phyloP scores from a whole-genome alignment of 805 yeast genomes.

The Saccharomycopsis microspora region DNA sequence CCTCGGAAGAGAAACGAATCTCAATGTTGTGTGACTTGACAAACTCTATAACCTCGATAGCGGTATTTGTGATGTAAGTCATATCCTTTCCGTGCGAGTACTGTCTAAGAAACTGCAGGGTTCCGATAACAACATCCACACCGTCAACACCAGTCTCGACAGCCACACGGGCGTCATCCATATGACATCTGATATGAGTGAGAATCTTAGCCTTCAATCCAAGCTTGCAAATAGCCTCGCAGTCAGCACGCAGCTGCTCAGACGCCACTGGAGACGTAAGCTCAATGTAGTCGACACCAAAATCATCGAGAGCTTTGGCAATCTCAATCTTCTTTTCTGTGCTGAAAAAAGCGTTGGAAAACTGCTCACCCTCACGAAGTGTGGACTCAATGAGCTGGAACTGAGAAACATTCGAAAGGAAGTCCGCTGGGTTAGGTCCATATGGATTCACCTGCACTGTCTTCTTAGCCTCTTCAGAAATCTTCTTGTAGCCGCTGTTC shows the following conservation, averaged over 20 bases:
- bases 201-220: constrained; percentile 92
- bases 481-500: constrained; percentile 30
- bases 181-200: constrained; percentile 96
- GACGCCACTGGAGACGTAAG: constrained; percentile 96
- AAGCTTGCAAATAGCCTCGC: constrained; percentile 96
- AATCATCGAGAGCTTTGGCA: constrained; percentile 93
- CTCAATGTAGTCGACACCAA: constrained; percentile 97
- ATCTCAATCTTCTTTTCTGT: constrained; percentile 94
- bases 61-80: constrained; percentile 93
- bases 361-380: constrained; percentile 96
- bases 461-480: constrained; percentile 32
- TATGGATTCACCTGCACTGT: constrained; percentile 55
- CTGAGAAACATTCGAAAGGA: constrained; percentile 73
- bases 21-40: constrained; percentile 96
- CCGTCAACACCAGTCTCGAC: constrained; percentile 99
- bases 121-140: constrained; percentile 96
- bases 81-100: constrained; percentile 97
- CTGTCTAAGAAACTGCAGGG: constrained; percentile 88
- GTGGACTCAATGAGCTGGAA: constrained; percentile 94
- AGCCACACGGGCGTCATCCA: constrained; percentile 97
- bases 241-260: constrained; percentile 84
- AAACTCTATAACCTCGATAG: constrained; percentile 93
- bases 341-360: constrained; percentile 91
- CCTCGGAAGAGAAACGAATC: constrained; percentile 94
- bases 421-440: constrained; percentile 93